Base-by-base conservation (phyloP, 352 stramenopile species). In the Phytophthora boehmeriae region DNA sequence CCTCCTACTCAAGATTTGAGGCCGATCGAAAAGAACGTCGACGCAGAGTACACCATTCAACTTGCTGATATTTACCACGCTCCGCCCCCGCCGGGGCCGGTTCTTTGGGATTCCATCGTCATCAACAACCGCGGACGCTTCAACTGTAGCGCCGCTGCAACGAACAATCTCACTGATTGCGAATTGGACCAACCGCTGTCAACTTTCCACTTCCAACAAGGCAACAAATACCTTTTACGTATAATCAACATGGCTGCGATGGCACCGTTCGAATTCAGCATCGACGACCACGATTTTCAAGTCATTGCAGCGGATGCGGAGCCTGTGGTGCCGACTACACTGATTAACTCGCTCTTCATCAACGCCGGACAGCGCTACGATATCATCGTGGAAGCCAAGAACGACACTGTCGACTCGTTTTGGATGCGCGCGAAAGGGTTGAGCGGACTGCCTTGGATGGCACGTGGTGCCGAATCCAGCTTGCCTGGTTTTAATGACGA, bases 21-120 rank as follows among this genome's bases (percentile, higher is more conserved):
- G 14, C 11, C 32, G 1, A 19, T 6, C 34, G 36, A 66, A 55
- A 19, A 39, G 11, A 32, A 52, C 25, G 11, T 76, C 36, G 61
- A 69, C 23, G 57, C 50, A 28, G 70, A 78, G 44, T 66, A 64
- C 46, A 70, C 46, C 10, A 38, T 76, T 5, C 61, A 73, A 25
- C 38, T 78, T 16, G 49, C 44, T 4, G 70, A 76, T 35, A 68
- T 64, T 30, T 78, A 78, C 45, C 66, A 78, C 36, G 58, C 54
- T 2, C 44, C 46, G 0, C 54, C 54, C 10, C 41, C 58, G 3
- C 47, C 28, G 2, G 59, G 39, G 6, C 52, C 64, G 4, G 53
- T 68, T 9, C 56, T 65, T 13, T 72, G 65, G 65, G 65, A 73
- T 23, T 47, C 66, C 0, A 52, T 74, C 19, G n/a, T 63, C 10